Evolutionary conservation across 768 basidiomycete species (phyloP).

Genomic region (Termitomyces sp.): DNA sequence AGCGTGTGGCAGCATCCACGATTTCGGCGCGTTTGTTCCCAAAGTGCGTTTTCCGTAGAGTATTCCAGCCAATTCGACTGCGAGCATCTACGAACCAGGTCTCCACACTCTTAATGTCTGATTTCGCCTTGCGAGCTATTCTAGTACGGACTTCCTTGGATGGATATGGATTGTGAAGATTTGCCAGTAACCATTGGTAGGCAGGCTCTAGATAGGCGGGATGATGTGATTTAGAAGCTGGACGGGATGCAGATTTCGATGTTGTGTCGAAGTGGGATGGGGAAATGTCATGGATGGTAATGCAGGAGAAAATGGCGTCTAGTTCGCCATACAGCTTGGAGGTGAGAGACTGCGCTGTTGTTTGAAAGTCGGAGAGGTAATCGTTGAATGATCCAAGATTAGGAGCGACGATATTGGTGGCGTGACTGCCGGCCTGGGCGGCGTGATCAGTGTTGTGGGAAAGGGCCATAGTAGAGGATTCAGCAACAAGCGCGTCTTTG

Average conservation of each 20-base stretch:
- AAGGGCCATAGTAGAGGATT: neutral
- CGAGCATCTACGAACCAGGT: conserved; percentile 44
- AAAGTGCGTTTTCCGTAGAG: conserved; percentile 28
- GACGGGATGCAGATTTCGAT: neutral
- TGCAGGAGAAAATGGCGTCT: conserved; percentile 2
- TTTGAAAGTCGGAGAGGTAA: conserved; percentile 2
- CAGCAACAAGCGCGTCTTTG: neutral
- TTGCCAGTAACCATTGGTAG: conserved; percentile 35
- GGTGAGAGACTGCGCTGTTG: neutral
- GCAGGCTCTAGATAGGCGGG: conserved; percentile 23
- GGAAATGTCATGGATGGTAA: conserved; percentile 1
- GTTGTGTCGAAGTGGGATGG: neutral
- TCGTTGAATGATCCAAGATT: neutral
- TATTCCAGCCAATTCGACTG: conserved; percentile 50
- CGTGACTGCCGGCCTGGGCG: neutral
- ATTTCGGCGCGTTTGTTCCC: conserved; percentile 26
- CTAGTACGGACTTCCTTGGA: conserved; percentile 20
- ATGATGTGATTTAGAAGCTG: neutral
- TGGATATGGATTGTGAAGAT: conserved; percentile 52
- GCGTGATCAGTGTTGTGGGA: neutral
- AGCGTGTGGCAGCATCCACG: conserved; percentile 30
- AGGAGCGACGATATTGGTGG: neutral
- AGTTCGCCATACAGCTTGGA: conserved; percentile 1
- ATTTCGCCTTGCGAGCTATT: conserved; percentile 21
- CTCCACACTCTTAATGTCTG: conserved; percentile 25